These are phyloP conservation scores for Carex littledalei DNA, from an alignment of 176 grass and related monocot genomes.

Conservation along the genomic window DNA sequence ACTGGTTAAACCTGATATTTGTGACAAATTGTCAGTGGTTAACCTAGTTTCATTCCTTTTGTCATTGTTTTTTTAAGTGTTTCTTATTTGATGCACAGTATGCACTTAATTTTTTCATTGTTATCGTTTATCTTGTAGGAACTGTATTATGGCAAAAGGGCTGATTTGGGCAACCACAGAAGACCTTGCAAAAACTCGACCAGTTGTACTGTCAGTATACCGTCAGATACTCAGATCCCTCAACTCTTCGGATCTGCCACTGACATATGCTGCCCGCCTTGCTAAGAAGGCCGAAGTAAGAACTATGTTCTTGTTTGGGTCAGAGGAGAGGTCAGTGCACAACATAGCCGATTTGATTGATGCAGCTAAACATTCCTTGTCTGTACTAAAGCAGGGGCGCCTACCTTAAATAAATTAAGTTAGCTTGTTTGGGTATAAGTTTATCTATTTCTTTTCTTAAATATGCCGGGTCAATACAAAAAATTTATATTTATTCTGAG, in stretches of 20 bases:
- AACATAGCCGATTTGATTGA: conserved; percentile 77
- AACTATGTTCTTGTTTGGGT: conserved; percentile 69
- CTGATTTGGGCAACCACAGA: conserved; percentile 75
- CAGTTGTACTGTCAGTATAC: conserved; percentile 63
- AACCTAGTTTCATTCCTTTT: not conserved
- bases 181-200: conserved; percentile 51
- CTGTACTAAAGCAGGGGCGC: conserved; percentile 60
- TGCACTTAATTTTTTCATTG: not conserved
- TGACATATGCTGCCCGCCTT: conserved; percentile 54
- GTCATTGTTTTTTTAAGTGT: not conserved
- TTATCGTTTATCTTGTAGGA: not conserved
- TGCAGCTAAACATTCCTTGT: conserved; percentile 54
- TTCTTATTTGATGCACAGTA: not conserved
- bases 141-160: conserved; percentile 15
- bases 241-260: conserved; percentile 56
- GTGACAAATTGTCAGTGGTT: not conserved
- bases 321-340: conserved; percentile 72
- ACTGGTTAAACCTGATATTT: not conserved
- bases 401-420: conserved; percentile 37
- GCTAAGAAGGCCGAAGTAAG: conserved; percentile 81
- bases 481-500: not conserved
- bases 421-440: not conserved
- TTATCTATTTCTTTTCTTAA: not conserved
- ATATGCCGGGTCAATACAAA: not conserved
- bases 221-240: conserved; percentile 68